A percentile compares a stretch with the other conserved stretches of the same genome.
Conservation (phyloP, 495 filamentous ascomycete species). For the Ascodesmis nigricans region DNA sequence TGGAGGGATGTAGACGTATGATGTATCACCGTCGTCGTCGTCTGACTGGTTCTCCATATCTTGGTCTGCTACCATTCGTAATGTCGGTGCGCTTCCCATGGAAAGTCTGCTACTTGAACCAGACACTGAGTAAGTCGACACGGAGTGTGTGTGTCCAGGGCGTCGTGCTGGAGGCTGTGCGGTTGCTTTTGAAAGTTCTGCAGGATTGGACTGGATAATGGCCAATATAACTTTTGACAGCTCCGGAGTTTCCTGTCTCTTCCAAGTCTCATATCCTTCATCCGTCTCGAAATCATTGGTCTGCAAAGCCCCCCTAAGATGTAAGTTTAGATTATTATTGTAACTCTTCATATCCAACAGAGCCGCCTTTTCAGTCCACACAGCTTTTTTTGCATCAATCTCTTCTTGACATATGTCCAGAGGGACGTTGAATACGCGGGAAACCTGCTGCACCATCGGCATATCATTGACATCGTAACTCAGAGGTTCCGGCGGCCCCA, state of each 20-base stretch:
- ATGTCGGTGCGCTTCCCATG: slow-evolving; percentile 15
- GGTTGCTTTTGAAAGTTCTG: slow-evolving; percentile 44
- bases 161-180: background rate
- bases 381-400: slow-evolving; percentile 52
- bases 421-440: slow-evolving; percentile 58
- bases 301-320: slow-evolving; percentile 54
- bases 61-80: no score
- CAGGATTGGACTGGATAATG: slow-evolving; percentile 61
- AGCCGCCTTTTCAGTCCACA: slow-evolving; percentile 82
- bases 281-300: slow-evolving; percentile 78
- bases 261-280: slow-evolving; percentile 79
- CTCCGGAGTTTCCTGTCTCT: slow-evolving; percentile 57
- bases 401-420: slow-evolving; percentile 60
- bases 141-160: background rate
- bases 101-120: background rate
- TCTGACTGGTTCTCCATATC: no score
- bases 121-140: background rate
- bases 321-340: slow-evolving; percentile 61
- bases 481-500: slow-evolving; percentile 46
- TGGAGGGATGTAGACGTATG: slow-evolving; percentile 72
- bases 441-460: slow-evolving; percentile 71
- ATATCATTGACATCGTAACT: slow-evolving; percentile 93
- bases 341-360: slow-evolving; percentile 82
- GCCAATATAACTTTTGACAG: slow-evolving; percentile 81
- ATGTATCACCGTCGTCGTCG: slow-evolving; percentile 30